Conservation (phyloP, 1,284 basidiomycete species). For the Sporisorium graminicola region DNA sequence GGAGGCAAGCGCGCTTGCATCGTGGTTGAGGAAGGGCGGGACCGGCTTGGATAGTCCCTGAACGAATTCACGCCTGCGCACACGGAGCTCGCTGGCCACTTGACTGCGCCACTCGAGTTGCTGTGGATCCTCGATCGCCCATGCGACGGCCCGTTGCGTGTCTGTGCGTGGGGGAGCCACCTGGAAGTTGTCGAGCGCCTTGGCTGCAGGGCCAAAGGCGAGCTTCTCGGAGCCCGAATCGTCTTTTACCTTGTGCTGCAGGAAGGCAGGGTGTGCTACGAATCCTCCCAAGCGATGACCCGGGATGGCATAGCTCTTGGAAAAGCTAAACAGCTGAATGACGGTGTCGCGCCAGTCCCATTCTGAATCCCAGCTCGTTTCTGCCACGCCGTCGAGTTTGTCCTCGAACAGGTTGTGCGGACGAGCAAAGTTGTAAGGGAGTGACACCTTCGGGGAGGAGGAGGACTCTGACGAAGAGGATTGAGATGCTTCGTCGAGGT, state of each 20-base stretch:
- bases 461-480: neutral
- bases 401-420: slow-evolving; percentile 76
- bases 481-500: slow-evolving; percentile 9
- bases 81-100: slow-evolving; percentile 73
- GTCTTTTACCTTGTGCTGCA: slow-evolving; percentile 63
- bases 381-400: slow-evolving; percentile 12
- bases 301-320: slow-evolving; percentile 85
- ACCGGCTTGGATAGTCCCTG: slow-evolving; percentile 67
- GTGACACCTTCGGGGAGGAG: neutral
- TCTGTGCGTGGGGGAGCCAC: slow-evolving; percentile 52
- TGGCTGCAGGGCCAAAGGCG: slow-evolving; percentile 72
- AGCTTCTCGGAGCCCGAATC: slow-evolving; percentile 62
- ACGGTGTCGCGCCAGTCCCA: slow-evolving; percentile 74
- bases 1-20: slow-evolving; percentile 21
- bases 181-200: slow-evolving; percentile 81
- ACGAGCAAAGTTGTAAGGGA: slow-evolving; percentile 59
- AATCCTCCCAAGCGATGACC: slow-evolving; percentile 85
- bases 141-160: slow-evolving; percentile 55
- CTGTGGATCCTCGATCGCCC: slow-evolving; percentile 51
- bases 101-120: slow-evolving; percentile 72
- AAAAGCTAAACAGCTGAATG: slow-evolving; percentile 67
- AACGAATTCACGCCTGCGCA: slow-evolving; percentile 76
- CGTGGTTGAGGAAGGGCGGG: slow-evolving; percentile 20
- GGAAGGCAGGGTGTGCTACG: slow-evolving; percentile 76
- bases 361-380: slow-evolving; percentile 15